Conservation (phyloP, 257 asterid species). For the Galeopsis tetrahit region DNA sequence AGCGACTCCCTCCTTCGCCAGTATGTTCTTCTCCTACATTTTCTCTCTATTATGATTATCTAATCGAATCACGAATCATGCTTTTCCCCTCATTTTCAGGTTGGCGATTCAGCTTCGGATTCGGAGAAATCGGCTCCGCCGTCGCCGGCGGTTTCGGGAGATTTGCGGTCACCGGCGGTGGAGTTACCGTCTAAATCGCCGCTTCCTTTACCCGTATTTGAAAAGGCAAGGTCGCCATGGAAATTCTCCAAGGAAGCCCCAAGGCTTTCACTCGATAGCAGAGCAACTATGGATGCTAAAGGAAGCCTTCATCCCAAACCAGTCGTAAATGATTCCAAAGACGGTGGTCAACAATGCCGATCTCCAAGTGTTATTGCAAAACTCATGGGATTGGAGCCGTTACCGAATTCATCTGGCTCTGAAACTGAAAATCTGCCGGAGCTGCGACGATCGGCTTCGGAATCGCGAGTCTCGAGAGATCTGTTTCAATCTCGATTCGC, state of each 20-base stretch:
- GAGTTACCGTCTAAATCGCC: slow-evolving; percentile 51
- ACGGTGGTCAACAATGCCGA: slow-evolving; percentile 35
- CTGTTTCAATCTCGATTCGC: slow-evolving; percentile 51
- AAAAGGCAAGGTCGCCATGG: slow-evolving; percentile 65
- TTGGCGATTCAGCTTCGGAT: slow-evolving; percentile 44
- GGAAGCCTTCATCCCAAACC: slow-evolving; percentile 77
- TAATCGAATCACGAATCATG: neutral
- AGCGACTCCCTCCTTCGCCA: slow-evolving; percentile 65
- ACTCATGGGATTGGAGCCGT: slow-evolving; percentile 84
- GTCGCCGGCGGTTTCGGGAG: slow-evolving; percentile 33
- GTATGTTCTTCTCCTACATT: slow-evolving; percentile 27
- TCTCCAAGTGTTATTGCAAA: slow-evolving; percentile 84
- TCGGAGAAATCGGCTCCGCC: slow-evolving; percentile 45
- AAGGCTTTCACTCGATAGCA: slow-evolving; percentile 79
- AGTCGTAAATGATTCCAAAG: slow-evolving; percentile 30
- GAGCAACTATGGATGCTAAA: slow-evolving; percentile 75
- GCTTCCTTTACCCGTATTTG: slow-evolving; percentile 51
- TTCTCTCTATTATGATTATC: neutral
- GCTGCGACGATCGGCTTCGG: slow-evolving; percentile 87
- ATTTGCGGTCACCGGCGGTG: slow-evolving; percentile 38
- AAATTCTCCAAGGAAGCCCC: slow-evolving; percentile 73
- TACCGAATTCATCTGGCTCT: slow-evolving; percentile 45
- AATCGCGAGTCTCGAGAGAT: slow-evolving; percentile 77
- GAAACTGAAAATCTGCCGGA: slow-evolving; percentile 46
- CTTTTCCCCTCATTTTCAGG: slow-evolving; percentile 36